Evolutionary conservation across 2,329 filamentous ascomycete species (phyloP).

Genomic region (Aspergillus jensenii): DNA sequence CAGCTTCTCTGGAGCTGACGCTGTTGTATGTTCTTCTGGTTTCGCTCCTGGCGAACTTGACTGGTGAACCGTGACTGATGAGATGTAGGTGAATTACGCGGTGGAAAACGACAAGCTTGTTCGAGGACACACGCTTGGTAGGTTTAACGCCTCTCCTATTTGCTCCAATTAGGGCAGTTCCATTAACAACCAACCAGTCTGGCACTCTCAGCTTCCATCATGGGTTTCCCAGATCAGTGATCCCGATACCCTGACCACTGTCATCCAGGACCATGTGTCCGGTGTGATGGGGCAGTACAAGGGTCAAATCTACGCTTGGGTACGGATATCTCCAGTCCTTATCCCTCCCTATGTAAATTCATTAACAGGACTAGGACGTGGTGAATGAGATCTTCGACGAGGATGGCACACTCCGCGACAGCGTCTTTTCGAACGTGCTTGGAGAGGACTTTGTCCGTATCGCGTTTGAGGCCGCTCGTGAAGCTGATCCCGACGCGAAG

Average conservation of each 20-base stretch:
- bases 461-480: slow-evolving; percentile 46
- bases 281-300: slow-evolving; percentile 38
- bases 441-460: slow-evolving; percentile 48
- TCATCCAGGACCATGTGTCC: slow-evolving; percentile 51
- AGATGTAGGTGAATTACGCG: too few species aligned
- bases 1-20: too few species aligned
- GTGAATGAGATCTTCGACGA: slow-evolving; percentile 40
- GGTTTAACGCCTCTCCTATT: too few species aligned
- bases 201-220: not conserved
- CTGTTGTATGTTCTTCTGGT: too few species aligned
- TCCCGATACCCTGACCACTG: slow-evolving; percentile 52
- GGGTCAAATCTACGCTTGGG: slow-evolving; percentile 37
- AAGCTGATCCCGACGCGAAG: slow-evolving; percentile 59
- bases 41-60: too few species aligned
- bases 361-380: too few species aligned
- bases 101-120: too few species aligned
- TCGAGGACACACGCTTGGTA: too few species aligned
- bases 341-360: not conserved
- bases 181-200: not conserved
- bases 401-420: slow-evolving; percentile 46
- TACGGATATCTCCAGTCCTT: slow-evolving; percentile 24
- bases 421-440: slow-evolving; percentile 44
- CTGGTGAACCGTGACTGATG: too few species aligned
- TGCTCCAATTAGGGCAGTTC: too few species aligned
- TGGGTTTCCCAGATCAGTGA: not conserved